Percentiles rank a stretch among this genome's conserved stretches.
Conservation (phyloP, 1,139 yeast genomes). For the Scheffersomyces insectosa region DNA sequence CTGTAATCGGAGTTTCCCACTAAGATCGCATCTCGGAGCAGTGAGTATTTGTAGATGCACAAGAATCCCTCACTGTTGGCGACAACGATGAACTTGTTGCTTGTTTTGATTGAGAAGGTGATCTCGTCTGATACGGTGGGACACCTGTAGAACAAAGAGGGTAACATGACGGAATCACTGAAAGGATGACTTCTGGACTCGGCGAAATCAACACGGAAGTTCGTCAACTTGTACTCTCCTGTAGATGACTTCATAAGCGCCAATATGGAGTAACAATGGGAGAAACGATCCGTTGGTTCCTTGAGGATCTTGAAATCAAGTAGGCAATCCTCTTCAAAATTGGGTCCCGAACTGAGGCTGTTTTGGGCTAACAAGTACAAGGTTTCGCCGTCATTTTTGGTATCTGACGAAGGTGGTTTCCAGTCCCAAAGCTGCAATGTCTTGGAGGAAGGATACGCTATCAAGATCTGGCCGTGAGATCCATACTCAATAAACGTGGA, state of each 20-base stretch:
- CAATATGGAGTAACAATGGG: neutral
- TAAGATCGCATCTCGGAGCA: constrained; percentile 3
- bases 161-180: neutral
- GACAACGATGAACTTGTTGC: constrained; percentile 20
- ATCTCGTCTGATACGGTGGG: constrained; percentile 1
- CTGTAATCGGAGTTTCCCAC: constrained; percentile 22
- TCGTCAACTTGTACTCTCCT: constrained; percentile 1
- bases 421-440: constrained; percentile 55
- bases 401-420: constrained; percentile 27
- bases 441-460: constrained; percentile 27
- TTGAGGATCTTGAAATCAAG: neutral
- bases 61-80: constrained; percentile 28
- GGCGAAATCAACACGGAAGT: neutral
- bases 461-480: constrained; percentile 45
- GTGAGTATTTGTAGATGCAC: constrained; percentile 15
- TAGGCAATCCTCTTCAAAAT: neutral
- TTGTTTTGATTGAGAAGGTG: constrained; percentile 22
- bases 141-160: neutral
- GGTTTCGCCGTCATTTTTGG: constrained; percentile 28
- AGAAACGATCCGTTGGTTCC: neutral
- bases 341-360: neutral
- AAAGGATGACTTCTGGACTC: too few species aligned
- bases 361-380: constrained; percentile 26
- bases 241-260: constrained; percentile 1
- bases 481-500: constrained; percentile 31